Evolutionary conservation across 305 asterid genomes (phyloP).

Genomic region (Fraxinus nigra): DNA sequence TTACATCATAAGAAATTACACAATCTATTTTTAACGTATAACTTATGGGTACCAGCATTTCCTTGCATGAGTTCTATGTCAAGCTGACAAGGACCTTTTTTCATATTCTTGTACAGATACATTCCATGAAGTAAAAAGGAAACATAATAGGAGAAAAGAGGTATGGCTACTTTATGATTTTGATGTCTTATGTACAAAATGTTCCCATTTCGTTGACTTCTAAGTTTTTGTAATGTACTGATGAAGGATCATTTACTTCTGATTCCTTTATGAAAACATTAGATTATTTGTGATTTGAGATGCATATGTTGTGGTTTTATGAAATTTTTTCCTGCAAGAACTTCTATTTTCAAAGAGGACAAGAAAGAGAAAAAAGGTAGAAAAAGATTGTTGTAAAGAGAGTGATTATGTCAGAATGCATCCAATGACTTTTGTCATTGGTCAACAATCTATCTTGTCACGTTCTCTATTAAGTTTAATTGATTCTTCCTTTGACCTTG

Average conservation of each 20-base stretch:
- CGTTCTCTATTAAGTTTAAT: not conserved
- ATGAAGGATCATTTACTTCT: not conserved
- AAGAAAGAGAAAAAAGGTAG: not conserved
- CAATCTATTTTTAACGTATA: not conserved
- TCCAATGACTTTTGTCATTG: not conserved
- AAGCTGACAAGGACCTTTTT: slow-evolving; percentile 21
- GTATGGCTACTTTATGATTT: slow-evolving; percentile 32
- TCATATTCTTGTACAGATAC: slow-evolving; percentile 54
- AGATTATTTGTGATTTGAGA: not conserved
- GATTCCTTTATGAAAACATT: not conserved
- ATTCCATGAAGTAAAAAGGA: slow-evolving; percentile 87
- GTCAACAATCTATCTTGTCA: not conserved
- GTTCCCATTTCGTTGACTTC: not conserved
- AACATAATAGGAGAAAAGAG: slow-evolving; percentile 80
- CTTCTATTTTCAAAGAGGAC: not conserved
- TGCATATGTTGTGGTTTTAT: not conserved
- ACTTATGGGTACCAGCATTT: slow-evolving; percentile 8
- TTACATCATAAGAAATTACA: slow-evolving; percentile 4
- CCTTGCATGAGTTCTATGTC: slow-evolving; percentile 11
- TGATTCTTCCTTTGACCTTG: not conserved
- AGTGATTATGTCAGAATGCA: not conserved
- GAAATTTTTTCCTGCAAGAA: not conserved
- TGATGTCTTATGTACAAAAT: not conserved
- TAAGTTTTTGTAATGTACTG: not conserved
- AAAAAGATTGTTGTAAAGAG: not conserved